Conservation (phyloP, 2,329 filamentous ascomycete genomes). For the Esteya vermicola region DNA sequence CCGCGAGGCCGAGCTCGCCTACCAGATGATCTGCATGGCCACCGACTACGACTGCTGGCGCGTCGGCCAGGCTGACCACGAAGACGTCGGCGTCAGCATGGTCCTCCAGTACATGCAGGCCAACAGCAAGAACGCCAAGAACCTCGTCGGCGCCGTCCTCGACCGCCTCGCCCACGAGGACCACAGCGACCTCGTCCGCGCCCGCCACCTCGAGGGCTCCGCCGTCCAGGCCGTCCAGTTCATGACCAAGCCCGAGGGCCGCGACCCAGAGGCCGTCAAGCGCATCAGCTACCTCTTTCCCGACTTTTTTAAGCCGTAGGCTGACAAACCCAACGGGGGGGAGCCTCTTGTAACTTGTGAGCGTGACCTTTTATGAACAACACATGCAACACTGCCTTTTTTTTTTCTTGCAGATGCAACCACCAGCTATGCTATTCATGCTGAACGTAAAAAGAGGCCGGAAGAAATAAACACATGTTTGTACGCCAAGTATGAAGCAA, state of each 20-base stretch:
- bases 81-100: slow-evolving; percentile 88
- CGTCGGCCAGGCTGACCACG: slow-evolving; percentile 50
- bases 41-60: slow-evolving; percentile 99
- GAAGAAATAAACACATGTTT: no score
- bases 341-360: no score
- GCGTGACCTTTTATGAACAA: no score
- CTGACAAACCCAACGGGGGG: no score
- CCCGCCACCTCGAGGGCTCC: slow-evolving; percentile 66
- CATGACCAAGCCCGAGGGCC: slow-evolving; percentile 68
- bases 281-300: slow-evolving; percentile 82
- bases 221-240: slow-evolving; percentile 64
- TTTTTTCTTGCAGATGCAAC: no score
- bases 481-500: no score
- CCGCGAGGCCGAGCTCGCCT: slow-evolving; percentile 87
- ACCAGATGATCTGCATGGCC: slow-evolving; percentile 98
- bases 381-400: no score
- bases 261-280: slow-evolving; percentile 59
- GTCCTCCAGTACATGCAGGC: slow-evolving; percentile 94
- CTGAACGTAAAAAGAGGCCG: no score
- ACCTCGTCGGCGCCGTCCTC: slow-evolving; percentile 73
- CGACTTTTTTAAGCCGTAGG: slow-evolving; percentile 43
- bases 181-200: slow-evolving; percentile 59
- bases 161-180: slow-evolving; percentile 72
- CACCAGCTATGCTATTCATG: no score
- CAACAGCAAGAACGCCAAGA: slow-evolving; percentile 76